These are phyloP conservation scores for Coffea eugenioides DNA, from an alignment of 257 asterid species.

Conservation along the genomic window DNA sequence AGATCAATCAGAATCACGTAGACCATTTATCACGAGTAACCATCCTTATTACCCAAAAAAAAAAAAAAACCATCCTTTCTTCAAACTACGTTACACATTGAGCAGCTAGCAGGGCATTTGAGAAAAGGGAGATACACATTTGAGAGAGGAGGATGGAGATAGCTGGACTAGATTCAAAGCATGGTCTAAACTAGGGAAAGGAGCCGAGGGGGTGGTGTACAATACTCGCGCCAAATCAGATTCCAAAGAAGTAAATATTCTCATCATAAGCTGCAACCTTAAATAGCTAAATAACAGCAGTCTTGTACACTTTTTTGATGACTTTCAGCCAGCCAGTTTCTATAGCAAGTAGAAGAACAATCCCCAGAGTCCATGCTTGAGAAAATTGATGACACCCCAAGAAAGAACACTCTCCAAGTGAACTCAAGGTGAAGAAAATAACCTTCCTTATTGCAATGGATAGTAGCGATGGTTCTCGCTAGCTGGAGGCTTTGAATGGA, in stretches of 20 bases:
- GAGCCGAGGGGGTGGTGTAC: too few species aligned
- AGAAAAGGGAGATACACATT: not conserved
- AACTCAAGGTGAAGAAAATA: not conserved
- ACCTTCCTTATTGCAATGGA: not conserved
- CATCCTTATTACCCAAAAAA: not conserved
- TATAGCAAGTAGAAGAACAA: not conserved
- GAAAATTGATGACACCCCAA: not conserved
- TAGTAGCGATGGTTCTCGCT: not conserved
- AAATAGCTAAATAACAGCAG: not conserved
- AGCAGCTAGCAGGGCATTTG: not conserved
- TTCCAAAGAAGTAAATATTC: not conserved
- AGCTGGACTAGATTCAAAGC: not conserved
- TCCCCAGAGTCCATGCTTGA: not conserved
- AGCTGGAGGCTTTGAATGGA: not conserved
- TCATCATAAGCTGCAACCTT: not conserved
- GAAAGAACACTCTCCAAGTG: not conserved
- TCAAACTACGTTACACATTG: not conserved
- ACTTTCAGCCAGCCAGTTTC: not conserved
- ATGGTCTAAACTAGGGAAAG: too few species aligned
- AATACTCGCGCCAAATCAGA: not conserved
- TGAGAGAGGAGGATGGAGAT: too few species aligned
- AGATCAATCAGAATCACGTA: not conserved
- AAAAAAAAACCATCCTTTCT: too few species aligned
- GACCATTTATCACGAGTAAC: not conserved
- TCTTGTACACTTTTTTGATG: not conserved